phyloP scores from a whole-genome alignment of 352 stramenopile species.

The Phytopythium kandeliae region DNA sequence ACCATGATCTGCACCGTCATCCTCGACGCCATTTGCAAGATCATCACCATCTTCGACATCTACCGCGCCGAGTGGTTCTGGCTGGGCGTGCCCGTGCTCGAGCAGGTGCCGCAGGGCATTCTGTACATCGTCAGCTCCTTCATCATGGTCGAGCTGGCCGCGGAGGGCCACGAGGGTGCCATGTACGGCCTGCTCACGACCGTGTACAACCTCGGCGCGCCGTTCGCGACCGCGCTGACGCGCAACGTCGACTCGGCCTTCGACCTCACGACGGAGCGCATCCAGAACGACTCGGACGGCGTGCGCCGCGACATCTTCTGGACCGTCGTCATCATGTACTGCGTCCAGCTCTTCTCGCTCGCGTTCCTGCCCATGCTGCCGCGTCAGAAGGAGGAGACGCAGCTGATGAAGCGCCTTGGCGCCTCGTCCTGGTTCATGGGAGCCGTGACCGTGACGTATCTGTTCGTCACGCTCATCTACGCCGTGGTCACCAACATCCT shows the following conservation, averaged over 20 bases:
- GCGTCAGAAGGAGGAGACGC: constrained; percentile 58
- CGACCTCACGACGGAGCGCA: constrained; percentile 35
- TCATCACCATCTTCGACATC: constrained; percentile 50
- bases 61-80: constrained; percentile 47
- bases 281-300: constrained; percentile 39
- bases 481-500: constrained; percentile 56
- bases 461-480: constrained; percentile 41
- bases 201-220: constrained; percentile 42
- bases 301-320: constrained; percentile 46
- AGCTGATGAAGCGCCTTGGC: constrained; percentile 56
- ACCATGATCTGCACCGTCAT: constrained; percentile 27
- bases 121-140: constrained; percentile 55
- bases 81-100: constrained; percentile 32
- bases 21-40: constrained; percentile 28
- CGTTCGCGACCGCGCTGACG: constrained; percentile 37
- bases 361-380: constrained; percentile 47
- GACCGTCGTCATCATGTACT: constrained; percentile 49
- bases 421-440: constrained; percentile 50
- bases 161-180: constrained; percentile 51
- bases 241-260: constrained; percentile 34
- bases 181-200: constrained; percentile 64
- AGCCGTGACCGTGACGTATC: constrained; percentile 30
- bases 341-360: constrained; percentile 42
- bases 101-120: constrained; percentile 42
- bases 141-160: constrained; percentile 50